Conservation (phyloP, 805 yeast genomes). For the Yarrowia alimentaria region DNA sequence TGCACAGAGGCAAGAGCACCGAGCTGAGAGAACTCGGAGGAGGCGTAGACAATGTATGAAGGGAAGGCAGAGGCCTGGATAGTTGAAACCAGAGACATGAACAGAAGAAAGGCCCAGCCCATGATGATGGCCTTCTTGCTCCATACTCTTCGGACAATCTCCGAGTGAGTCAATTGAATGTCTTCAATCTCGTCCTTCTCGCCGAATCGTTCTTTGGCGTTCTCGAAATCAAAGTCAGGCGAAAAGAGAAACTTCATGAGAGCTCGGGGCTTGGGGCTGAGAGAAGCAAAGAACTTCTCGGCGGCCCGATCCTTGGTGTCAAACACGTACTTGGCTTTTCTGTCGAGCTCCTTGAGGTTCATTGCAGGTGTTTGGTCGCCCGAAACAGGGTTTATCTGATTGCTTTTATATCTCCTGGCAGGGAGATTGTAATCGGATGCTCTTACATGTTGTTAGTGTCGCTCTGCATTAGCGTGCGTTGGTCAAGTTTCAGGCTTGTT, state of each 20-base stretch:
- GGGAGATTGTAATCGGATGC: neutral
- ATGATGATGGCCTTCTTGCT: neutral
- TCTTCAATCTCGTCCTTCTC: neutral
- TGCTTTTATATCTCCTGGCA: no score
- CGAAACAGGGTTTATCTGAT: no score
- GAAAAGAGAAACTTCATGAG: constrained; percentile 13
- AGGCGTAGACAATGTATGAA: constrained; percentile 11
- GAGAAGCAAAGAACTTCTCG: constrained; percentile 3
- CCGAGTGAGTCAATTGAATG: constrained; percentile 9
- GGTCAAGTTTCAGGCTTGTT: no score
- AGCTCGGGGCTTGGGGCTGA: neutral
- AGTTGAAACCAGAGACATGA: constrained; percentile 11
- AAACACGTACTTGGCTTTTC: constrained; percentile 5
- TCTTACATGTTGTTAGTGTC: no score
- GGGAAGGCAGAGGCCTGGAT: constrained; percentile 4
- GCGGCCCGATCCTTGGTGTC: constrained; percentile 13
- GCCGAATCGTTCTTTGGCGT: neutral
- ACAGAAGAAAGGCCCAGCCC: constrained; percentile 11
- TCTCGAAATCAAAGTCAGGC: constrained; percentile 6
- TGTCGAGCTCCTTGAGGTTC: constrained; percentile 20
- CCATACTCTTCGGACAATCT: constrained; percentile 23
- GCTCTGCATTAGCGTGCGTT: no score
- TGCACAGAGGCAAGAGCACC: constrained; percentile 9
- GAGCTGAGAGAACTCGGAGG: constrained; percentile 12
- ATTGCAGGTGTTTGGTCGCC: no score